A percentile compares a stretch with the other conserved stretches of the same genome.
Conservation (phyloP, 1,284 basidiomycete genomes). For the Ustilago tritici region DNA sequence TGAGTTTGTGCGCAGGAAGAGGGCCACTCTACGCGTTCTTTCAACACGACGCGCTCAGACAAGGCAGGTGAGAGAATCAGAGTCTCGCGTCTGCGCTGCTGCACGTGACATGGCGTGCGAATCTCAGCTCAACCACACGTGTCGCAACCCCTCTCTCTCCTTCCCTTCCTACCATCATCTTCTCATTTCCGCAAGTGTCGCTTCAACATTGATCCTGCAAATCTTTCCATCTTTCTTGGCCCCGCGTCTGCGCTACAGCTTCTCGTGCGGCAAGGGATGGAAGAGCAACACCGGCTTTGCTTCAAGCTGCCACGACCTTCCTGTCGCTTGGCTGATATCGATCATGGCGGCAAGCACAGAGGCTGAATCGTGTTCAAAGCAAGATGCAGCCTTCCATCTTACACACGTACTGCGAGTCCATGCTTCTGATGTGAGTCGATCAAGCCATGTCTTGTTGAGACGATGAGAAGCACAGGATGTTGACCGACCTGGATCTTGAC, state of each 20-base stretch:
- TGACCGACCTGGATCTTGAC: background rate
- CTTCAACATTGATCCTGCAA: too few relatives aligned
- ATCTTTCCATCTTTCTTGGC: too few relatives aligned
- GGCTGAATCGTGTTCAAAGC: background rate
- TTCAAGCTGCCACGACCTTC: background rate
- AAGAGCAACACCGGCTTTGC: background rate
- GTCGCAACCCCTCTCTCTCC: slow-evolving; percentile 5
- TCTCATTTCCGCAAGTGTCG: too few relatives aligned
- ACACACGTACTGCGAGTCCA: slow-evolving; percentile 36
- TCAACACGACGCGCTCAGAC: slow-evolving; percentile 16
- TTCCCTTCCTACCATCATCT: too few relatives aligned
- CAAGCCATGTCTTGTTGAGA: background rate
- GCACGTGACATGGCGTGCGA: too few relatives aligned
- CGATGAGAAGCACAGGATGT: background rate
- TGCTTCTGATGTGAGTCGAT: slow-evolving; percentile 32
- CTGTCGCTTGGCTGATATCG: too few relatives aligned
- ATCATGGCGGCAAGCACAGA: background rate
- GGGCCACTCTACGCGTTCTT: slow-evolving; percentile 18
- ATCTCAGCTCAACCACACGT: background rate
- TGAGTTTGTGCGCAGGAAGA: background rate
- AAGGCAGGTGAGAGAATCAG: too few relatives aligned
- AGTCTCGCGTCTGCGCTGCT: too few relatives aligned
- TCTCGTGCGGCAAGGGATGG: slow-evolving; percentile 11
- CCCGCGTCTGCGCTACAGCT: slow-evolving; percentile 2
- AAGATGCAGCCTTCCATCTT: slow-evolving; percentile 17